phyloP scores from a whole-genome alignment of 2,329 filamentous ascomycete species.

The Arthrobotrys pseudoclavata region DNA sequence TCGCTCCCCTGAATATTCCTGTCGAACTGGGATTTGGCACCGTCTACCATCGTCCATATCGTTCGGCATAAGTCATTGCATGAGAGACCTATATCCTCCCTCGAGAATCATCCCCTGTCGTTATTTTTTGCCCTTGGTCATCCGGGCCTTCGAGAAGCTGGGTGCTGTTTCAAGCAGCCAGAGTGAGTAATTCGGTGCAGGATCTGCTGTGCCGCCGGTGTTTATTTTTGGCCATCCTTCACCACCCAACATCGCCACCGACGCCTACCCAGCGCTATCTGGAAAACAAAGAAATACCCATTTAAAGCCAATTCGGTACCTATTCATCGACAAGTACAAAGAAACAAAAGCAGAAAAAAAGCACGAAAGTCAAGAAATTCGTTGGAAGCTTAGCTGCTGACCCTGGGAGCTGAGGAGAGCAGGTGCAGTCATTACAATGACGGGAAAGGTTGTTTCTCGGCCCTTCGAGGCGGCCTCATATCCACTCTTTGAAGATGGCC shows the following conservation, averaged over 20 bases:
- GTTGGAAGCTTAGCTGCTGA: not conserved
- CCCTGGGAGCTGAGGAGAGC: conserved; percentile 12
- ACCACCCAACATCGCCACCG: conserved; percentile 9
- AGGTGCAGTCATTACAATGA: conserved; percentile 25
- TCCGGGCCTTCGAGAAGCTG: conserved; percentile 14
- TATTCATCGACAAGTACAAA: not conserved
- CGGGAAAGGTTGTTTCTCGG: conserved; percentile 43
- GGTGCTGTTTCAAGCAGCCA: conserved; percentile 17
- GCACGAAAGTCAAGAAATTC: not conserved
- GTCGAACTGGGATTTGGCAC: not conserved
- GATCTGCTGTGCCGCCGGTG: conserved; percentile 36
- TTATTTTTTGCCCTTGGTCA: not conserved
- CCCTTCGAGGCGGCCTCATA: conserved; percentile 2
- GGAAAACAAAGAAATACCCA: conserved; percentile 18
- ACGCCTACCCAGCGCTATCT: not conserved
- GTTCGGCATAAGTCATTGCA: not conserved
- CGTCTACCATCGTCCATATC: not conserved
- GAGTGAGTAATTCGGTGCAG: conserved; percentile 7
- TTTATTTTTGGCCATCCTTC: conserved; percentile 23
- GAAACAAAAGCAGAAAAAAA: not conserved
- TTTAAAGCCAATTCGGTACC: conserved; percentile 1
- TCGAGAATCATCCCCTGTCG: not conserved
- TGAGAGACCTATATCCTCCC: not conserved
- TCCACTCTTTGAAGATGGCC: conserved; percentile 39
- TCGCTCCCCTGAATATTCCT: not conserved